Percentiles rank a stretch among this genome's conserved stretches.
Conservation (phyloP, 2,329 filamentous ascomycete species). For the Apiospora phragmitis region DNA sequence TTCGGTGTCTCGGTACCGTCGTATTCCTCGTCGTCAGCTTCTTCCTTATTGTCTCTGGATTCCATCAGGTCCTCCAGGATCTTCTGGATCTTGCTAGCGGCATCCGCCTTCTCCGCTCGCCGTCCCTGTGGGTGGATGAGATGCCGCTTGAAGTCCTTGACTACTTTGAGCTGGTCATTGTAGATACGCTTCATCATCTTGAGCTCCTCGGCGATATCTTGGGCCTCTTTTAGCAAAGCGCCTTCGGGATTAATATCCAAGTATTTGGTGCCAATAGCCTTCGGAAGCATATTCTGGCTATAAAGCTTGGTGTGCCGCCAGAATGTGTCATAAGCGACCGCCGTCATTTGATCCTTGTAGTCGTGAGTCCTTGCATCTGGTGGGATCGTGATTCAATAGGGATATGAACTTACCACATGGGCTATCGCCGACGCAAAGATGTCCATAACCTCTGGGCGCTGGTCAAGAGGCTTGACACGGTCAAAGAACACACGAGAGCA, state of each 20-base stretch:
- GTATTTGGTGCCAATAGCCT: slow-evolving; percentile 41
- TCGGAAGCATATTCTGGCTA: slow-evolving; percentile 41
- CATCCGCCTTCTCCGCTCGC: not conserved
- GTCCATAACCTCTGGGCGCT: slow-evolving; percentile 33
- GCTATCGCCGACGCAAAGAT: slow-evolving; percentile 32
- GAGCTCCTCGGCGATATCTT: slow-evolving; percentile 66
- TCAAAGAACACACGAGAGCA: slow-evolving; percentile 39
- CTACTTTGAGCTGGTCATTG: slow-evolving; percentile 44
- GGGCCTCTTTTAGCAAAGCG: slow-evolving; percentile 56
- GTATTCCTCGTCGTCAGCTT: not conserved
- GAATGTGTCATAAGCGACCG: slow-evolving; percentile 61
- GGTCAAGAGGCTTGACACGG: slow-evolving; percentile 30
- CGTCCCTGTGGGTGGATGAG: slow-evolving; percentile 1
- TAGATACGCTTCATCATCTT: slow-evolving; percentile 58
- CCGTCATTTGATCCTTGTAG: slow-evolving; percentile 60
- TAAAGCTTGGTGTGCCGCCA: slow-evolving; percentile 56
- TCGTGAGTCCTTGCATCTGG: not conserved
- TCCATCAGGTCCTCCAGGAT: not conserved
- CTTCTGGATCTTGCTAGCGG: not conserved
- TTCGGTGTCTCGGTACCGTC: not conserved
- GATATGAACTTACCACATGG: slow-evolving; percentile 22
- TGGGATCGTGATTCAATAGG: not conserved
- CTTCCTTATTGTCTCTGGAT: not conserved
- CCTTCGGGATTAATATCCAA: slow-evolving; percentile 46
- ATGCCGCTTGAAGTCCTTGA: slow-evolving; percentile 18